Evolutionary conservation across 164 flowering plant genomes (phyloP), one percentile per base, ranked within the genome.

Genomic region (Paratinospora sagittata): DNA sequence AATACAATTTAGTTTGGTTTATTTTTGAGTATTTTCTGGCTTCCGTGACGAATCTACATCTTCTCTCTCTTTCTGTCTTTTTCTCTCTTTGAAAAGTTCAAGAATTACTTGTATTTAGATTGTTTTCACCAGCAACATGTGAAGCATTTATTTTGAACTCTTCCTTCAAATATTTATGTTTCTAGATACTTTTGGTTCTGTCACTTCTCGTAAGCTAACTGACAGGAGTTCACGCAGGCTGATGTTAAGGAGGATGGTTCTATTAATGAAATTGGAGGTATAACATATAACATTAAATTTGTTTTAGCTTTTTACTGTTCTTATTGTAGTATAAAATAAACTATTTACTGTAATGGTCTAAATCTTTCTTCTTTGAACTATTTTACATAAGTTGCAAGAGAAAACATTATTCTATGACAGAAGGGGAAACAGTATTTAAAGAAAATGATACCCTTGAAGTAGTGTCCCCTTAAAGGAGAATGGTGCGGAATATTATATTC

Each of bases 211-310:
- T 58, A 5, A 26, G 12, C 27, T 34, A 11, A 63, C 61, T 76
- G 45, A 41, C 34, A 30, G 41, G 2, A 52, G 39, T 26, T 52
- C n/a, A 26, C 72, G 66, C 79, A 69, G 75, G 69, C 17, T 41
- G 62, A 65, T 64, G 66, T 23, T 21, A 64, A 60, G 52, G 61
- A 16, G 47, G 36, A 47, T 11, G 72, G 66, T 27, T 43, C 36
- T 1, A 33, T 19, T 9, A 45, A 49, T 52, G 58, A 68, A 27
- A 30, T 23, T 67, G 62, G 49, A 66, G 76, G 79, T 76, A 72
- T 68, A 57, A 30, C 60, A 52, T 67, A 2, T 24, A 23, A 36
- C 69, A 52, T 16, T 30, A 52, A 52, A 52, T 17, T 52, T 52
- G 21, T 11, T 8, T 41, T 8, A 8, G 45, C 45, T 41, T 41